Evolutionary conservation across 1,284 basidiomycete species (phyloP).

Genomic region (Microbotryomycetes sp.): DNA sequence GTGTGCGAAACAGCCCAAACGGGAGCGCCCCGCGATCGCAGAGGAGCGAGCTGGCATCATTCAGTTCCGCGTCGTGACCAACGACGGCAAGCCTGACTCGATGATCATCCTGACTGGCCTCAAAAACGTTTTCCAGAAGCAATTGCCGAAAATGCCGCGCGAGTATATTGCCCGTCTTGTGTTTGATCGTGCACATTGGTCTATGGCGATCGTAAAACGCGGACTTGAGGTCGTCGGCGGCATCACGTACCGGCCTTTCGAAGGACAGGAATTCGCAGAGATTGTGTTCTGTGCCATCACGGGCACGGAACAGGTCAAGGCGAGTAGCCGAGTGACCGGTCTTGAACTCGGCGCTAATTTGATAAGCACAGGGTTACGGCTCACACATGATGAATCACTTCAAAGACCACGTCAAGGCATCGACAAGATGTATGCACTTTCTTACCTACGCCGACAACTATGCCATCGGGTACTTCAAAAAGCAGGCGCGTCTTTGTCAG

Average conservation of each 20-base stretch:
- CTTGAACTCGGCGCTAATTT: not conserved
- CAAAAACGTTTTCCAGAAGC: conserved; percentile 95
- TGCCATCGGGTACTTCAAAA: conserved; percentile 95
- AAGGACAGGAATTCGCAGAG: conserved; percentile 89
- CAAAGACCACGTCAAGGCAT: conserved; percentile 83
- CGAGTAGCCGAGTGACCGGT: conserved; percentile 41
- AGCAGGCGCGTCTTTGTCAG: conserved; percentile 51
- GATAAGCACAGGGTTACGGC: conserved; percentile 79
- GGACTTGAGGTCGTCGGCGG: conserved; percentile 96
- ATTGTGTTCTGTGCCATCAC: conserved; percentile 99
- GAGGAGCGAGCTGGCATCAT: conserved; percentile 82
- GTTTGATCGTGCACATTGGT: conserved; percentile 83
- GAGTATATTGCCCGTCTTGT: conserved; percentile 97
- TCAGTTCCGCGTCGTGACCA: conserved; percentile 74
- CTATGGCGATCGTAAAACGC: conserved; percentile 88
- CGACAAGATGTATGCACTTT: conserved; percentile 80
- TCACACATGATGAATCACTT: conserved; percentile 99
- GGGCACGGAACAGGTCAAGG: conserved; percentile 94
- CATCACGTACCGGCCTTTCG: conserved; percentile 94
- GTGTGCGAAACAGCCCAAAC: conserved; percentile 13
- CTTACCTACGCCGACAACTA: conserved; percentile 97
- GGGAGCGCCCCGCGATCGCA: conserved; percentile 59
- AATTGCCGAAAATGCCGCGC: conserved; percentile 97
- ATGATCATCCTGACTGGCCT: conserved; percentile 83
- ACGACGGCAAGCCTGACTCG: conserved; percentile 59